Percentiles rank a stretch among this genome's conserved stretches.
phyloP scores from a whole-genome alignment of 2,329 filamentous ascomycete genomes.

The Trichophaea hybrida region DNA sequence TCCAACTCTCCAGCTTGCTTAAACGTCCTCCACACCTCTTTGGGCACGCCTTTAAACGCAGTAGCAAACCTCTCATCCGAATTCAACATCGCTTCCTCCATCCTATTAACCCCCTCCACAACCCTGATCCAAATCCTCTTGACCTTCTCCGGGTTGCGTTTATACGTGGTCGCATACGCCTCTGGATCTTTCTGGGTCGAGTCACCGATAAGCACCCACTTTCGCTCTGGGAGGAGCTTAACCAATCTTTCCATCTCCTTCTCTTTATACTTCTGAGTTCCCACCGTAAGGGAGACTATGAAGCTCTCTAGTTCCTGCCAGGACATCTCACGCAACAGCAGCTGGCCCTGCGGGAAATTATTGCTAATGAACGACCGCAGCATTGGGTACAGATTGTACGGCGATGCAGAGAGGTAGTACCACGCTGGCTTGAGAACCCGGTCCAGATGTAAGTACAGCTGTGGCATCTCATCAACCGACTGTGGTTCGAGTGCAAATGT shows the following conservation, averaged over 20 bases:
- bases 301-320: conserved; percentile 76
- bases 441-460: conserved; percentile 57
- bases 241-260: conserved; percentile 65
- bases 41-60: conserved; percentile 64
- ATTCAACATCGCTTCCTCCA: conserved; percentile 52
- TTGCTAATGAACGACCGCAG: conserved; percentile 56
- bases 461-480: conserved; percentile 67
- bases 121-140: conserved; percentile 46
- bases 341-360: conserved; percentile 61
- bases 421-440: conserved; percentile 51
- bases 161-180: conserved; percentile 66
- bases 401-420: conserved; percentile 88
- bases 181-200: conserved; percentile 87
- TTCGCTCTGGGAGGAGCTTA: conserved; percentile 60
- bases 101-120: conserved; percentile 28
- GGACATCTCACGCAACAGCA: conserved; percentile 70
- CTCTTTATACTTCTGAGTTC: conserved; percentile 75
- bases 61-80: conserved; percentile 57
- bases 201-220: conserved; percentile 76
- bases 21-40: conserved; percentile 65
- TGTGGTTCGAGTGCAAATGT: conserved; percentile 67
- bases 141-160: conserved; percentile 59
- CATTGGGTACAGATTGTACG: conserved; percentile 88
- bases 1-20: conserved; percentile 54
- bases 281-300: conserved; percentile 61